Evolutionary conservation across 176 grass and related monocot genomes (phyloP).

Genomic region (Ensete ventricosum): DNA sequence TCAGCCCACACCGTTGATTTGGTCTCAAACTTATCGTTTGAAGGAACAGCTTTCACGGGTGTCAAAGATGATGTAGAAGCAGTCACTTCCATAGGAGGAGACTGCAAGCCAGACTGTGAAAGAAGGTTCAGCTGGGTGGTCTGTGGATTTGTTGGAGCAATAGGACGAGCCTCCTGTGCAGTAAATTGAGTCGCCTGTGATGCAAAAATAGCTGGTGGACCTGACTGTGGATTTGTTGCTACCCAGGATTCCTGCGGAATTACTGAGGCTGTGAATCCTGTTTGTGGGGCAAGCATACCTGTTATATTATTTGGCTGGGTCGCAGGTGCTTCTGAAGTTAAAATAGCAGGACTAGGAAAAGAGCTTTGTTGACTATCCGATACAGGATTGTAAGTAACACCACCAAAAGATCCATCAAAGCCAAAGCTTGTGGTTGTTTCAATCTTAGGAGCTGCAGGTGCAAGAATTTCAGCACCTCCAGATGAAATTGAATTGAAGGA

Average conservation of each 20-base stretch:
- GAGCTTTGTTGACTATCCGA: constrained; percentile 34
- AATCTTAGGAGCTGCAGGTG: constrained; percentile 20
- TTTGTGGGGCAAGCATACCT: constrained; percentile 15
- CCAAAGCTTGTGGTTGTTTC: constrained; percentile 45
- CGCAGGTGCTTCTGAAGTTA: constrained; percentile 20
- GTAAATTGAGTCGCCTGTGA: constrained; percentile 8
- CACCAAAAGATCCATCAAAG: constrained; percentile 73
- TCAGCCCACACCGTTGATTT: constrained; percentile 93
- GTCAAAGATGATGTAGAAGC: constrained; percentile 35
- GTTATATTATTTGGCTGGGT: neutral
- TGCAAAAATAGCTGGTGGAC: constrained; percentile 29
- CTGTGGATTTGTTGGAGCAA: constrained; percentile 29
- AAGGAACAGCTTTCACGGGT: constrained; percentile 42
- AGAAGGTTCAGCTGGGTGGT: constrained; percentile 34
- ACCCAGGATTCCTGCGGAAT: constrained; percentile 25
- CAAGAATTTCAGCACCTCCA: constrained; percentile 16
- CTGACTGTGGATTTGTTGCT: constrained; percentile 31
- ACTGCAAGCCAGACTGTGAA: constrained; percentile 15
- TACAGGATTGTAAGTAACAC: constrained; percentile 37
- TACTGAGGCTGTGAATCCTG: constrained; percentile 25
- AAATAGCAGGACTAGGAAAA: constrained; percentile 31
- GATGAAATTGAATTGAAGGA: constrained; percentile 33
- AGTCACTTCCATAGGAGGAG: constrained; percentile 23
- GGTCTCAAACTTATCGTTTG: constrained; percentile 65
- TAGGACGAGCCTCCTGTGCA: constrained; percentile 13